Base-by-base conservation (phyloP, 2,329 filamentous ascomycete species). In the Penicillium digitatum region DNA sequence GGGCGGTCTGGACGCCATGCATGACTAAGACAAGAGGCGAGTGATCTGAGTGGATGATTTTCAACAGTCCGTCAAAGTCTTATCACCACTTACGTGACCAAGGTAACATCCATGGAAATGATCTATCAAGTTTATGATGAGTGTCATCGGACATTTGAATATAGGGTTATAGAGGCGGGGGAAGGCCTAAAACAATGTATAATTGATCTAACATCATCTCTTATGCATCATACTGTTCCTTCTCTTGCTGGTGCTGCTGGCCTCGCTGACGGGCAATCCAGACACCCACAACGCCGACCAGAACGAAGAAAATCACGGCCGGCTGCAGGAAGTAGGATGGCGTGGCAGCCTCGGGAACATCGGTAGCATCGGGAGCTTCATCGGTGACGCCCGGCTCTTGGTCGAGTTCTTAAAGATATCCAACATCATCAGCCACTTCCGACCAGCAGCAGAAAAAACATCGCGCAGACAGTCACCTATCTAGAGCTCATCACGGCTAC, bases 401-500 rank as follows among this genome's bases (percentile, higher is more conserved):
- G 54, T 55, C 57, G 57, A 51, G 55, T 56, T 62, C 63, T 65
- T 63, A 59, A 59, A 56, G 48, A 61, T 54, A 60, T 58, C 60
- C 61, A 61, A 61, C 63, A 67, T 57, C 52, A 72, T 73, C 71
- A 73, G 71, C 67, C 65, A 63, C 61, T 64, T 55, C 60, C 58
- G 48, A 49, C 61, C 53, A 61, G 61, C 55, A 70, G 63, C 59
- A 66, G 58, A 56, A 49, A 38, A 43, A 54, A 61, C 29, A 58
- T 58, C 58, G 57, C 52, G 56, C 50, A 62, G 62, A 61, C 62
- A 53, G 57, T 57, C 61, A 63, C 61, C 62, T 65, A 62, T 76
- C 76, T 83, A 87, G 69, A 87, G 81, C 77, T 87, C 84, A 71
- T 79, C 81, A 66, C 84, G 81, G 75, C 81, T 85, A 86, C 84